Evolutionary conservation across 805 yeast species (phyloP), one percentile per base, ranked within the genome.

Genomic region (Tetrapisispora phaffii): DNA sequence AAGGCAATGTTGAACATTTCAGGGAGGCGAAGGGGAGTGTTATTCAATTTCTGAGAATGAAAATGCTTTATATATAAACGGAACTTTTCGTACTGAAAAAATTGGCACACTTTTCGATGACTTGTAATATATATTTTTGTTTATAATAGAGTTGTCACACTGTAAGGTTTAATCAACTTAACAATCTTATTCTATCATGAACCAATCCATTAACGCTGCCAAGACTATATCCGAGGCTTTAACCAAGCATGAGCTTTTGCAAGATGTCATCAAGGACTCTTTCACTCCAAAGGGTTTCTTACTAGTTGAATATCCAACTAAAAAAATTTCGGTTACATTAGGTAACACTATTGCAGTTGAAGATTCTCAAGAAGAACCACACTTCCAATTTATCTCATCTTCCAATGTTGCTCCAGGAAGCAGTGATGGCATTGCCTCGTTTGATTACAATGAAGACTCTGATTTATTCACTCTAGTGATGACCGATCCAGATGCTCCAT

Each of bases 401-500:
- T 66, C 73, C 33, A 13, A 26, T 13, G 7, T 22, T 13, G 20
- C 13, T 3, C 45, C 47, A 13, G 44, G 44, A 22, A 39, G 19
- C 34, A 5, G 9, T 12, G 47, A 40, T 28, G 44, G 29, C 10
- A 23, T 37, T n/a, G n/a, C 24, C 7, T 9, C 45, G 4, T 43
- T 43, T 26, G 19, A n/a, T 15, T 38, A 23, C 21, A 28, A 23
- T 24, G 46, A 45, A 28, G 42, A 37, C 10, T 49, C 56, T 16
- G 66, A 69, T 33, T 82, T 73, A 42, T 88, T 83, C 66, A 78
- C 93, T 10, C 67, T 89, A 52, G 84, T 85, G 2, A 54, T 88
- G 52, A 89, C 96, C 7, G 96, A 88, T 63, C 97, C 97, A 1
- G 96, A 88, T 69, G 96, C 96, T 7, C 97, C 97, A 13, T 76